Evolutionary conservation across 1,284 basidiomycete genomes (phyloP), one percentile per base, ranked within the genome.

Genomic region (Coniophora puteana): DNA sequence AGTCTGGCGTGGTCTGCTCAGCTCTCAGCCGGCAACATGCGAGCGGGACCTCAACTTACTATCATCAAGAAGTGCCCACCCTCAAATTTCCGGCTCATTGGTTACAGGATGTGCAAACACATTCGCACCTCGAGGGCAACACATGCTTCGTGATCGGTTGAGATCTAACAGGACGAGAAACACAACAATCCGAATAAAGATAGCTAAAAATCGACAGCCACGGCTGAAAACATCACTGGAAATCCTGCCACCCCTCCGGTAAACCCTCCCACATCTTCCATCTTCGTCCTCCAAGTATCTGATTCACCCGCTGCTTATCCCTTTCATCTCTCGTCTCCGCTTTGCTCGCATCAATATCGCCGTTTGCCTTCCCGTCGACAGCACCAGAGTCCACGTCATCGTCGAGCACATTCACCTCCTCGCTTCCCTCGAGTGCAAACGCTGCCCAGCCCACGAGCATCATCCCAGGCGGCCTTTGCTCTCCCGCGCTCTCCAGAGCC

Each of bases 391-490:
- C n/a, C n/a, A n/a, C n/a, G n/a, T n/a, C n/a, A n/a, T 74, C 73
- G 48, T 76, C 74, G 46, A 80, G 60, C 26, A 80, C 70, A 13
- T 52, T 60, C 39, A 73, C 67, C 53, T 79, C 77, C 5, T 74
- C 83, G 41, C 55, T 53, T 1, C 65, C 71, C 69, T 76, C 76
- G 35, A 88, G 59, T 16, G 79, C 76, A 46, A 83, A 53, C 8
- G 84, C 80, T n/a, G 85, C 76, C 94, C 94, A 98, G 0, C 95
- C 94, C 46, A 99, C 76, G 18, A 97, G 74, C 56, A 98, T 87
- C 88, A 99, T 94, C 2, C 93, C 94, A 0, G 95, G 95, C 5
- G 94, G 93, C 20, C 94, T 68, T 60, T 97, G 93, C 52, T 93
- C 89, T 4, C 91, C 90, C 5, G 72, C 66, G 40, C 74, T 76